A percentile compares a stretch with the other conserved stretches of the same genome.
These are phyloP conservation scores for Aspergillus viridinutans DNA, from an alignment of 2,329 filamentous ascomycete genomes.

Conservation along the genomic window DNA sequence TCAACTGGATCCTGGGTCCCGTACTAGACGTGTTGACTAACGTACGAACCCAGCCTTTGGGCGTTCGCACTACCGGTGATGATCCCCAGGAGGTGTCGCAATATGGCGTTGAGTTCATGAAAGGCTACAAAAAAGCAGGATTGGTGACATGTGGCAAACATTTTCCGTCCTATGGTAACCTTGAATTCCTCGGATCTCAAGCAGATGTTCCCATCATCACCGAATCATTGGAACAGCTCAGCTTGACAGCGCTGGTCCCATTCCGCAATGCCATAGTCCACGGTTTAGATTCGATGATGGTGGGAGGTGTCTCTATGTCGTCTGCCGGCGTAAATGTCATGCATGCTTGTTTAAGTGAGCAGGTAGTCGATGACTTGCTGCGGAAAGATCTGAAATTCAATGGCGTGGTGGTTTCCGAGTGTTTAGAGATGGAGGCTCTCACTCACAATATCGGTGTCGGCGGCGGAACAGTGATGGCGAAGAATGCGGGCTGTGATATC, in stretches of 20 bases:
- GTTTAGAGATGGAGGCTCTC: slow-evolving; percentile 92
- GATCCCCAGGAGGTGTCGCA: slow-evolving; percentile 93
- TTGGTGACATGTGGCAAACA: slow-evolving; percentile 90
- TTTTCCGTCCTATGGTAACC: slow-evolving; percentile 91
- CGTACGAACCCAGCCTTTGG: slow-evolving; percentile 82
- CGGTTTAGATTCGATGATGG: slow-evolving; percentile 90
- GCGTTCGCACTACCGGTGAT: slow-evolving; percentile 84
- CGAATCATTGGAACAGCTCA: slow-evolving; percentile 87
- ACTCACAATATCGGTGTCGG: slow-evolving; percentile 96
- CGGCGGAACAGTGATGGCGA: slow-evolving; percentile 94
- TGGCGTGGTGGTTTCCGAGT: slow-evolving; percentile 91
- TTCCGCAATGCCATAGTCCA: slow-evolving; percentile 86
- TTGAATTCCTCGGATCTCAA: slow-evolving; percentile 88
- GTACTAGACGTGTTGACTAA: slow-evolving; percentile 93
- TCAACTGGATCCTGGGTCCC: slow-evolving; percentile 93
- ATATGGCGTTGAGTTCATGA: slow-evolving; percentile 85
- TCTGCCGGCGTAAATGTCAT: slow-evolving; percentile 91
- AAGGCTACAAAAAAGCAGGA: slow-evolving; percentile 87
- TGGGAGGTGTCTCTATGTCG: slow-evolving; percentile 88
- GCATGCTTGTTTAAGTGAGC: slow-evolving; percentile 88
- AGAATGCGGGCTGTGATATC: slow-evolving; percentile 91
- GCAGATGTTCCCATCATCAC: slow-evolving; percentile 93
- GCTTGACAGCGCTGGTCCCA: slow-evolving; percentile 83
- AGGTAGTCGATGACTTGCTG: slow-evolving; percentile 85
- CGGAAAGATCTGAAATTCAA: slow-evolving; percentile 85